Evolutionary conservation across 352 stramenopile species (phyloP).

Genomic region (Globisporangium cederbergense): DNA sequence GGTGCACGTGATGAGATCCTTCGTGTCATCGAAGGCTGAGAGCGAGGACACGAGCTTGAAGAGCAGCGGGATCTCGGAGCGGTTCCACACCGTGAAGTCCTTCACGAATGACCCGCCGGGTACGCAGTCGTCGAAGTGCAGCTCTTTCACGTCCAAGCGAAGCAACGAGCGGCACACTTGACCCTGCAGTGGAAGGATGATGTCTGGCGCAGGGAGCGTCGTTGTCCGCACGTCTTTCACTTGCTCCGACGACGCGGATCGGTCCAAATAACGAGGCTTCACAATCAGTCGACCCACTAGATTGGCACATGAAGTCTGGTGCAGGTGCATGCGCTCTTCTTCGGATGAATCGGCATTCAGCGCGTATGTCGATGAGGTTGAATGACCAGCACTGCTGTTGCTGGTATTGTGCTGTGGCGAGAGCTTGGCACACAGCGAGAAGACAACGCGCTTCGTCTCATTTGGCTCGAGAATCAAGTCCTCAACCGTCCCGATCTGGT

Average conservation of each 20-base stretch:
- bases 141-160: slow-evolving; percentile 81
- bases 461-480: slow-evolving; percentile 59
- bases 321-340: slow-evolving; percentile 79
- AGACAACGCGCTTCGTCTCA: slow-evolving; percentile 68
- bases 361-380: slow-evolving; percentile 8
- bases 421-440: slow-evolving; percentile 72
- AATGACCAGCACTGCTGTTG: slow-evolving; percentile 11
- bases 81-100: slow-evolving; percentile 89
- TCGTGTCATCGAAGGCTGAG: slow-evolving; percentile 59
- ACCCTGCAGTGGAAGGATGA: slow-evolving; percentile 74
- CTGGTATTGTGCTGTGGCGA: slow-evolving; percentile 24
- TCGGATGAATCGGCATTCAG: slow-evolving; percentile 70
- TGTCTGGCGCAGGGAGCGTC: slow-evolving; percentile 42
- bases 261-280: slow-evolving; percentile 30
- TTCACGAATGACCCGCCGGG: slow-evolving; percentile 86
- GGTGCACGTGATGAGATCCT: slow-evolving; percentile 71
- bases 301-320: slow-evolving; percentile 79
- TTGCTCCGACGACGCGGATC: slow-evolving; percentile 12
- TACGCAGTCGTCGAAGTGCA: slow-evolving; percentile 88
- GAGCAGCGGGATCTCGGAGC: slow-evolving; percentile 83
- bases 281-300: slow-evolving; percentile 64
- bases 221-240: slow-evolving; percentile 14
- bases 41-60: slow-evolving; percentile 83
- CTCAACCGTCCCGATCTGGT: slow-evolving; percentile 73
- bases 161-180: slow-evolving; percentile 83